Base-by-base conservation (phyloP, 1,284 basidiomycete species). In the Waitea zeae region DNA sequence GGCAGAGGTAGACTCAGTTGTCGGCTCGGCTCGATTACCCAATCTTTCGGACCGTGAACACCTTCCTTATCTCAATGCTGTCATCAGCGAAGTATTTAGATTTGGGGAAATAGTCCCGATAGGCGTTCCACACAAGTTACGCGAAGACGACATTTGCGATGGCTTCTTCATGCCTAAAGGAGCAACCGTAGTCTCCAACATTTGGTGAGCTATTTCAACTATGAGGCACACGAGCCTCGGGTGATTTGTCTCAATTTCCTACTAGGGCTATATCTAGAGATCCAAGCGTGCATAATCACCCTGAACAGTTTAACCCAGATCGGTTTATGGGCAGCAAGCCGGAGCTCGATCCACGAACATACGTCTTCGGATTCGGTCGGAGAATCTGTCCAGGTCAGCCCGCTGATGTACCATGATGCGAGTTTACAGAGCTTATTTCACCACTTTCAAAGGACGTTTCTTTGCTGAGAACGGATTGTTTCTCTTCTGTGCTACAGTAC, bases 1-100 rank as follows among this genome's bases (percentile, higher is more conserved):
- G 22, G 46, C 41, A 31, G 57, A 62, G 42, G 40, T 62, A n/a
- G 58, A 61, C 41, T 37, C 36, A 13, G 50, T 60, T 12, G 44
- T 60, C 26, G 57, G 58, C 3, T 20, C 24, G 4, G 49, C 51
- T n/a, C 39, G 57, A 18, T 22, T 52, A 7, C 61, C 61, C 0
- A 44, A 40, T 3, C 43, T 55, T 14, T 45, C 46, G 2, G 59
- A 64, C 37, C 34, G 51, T 9, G 39, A 42, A 4, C 39, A 43
- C 5, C 38, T 61, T 17, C 54, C 56, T 0, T 61, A 58, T 40
- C 38, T 56, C 18, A 40, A 48, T 13, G 56, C 55, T 1, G 31
- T 57, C 3, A 48, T 60, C 9, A 51, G 55, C 35, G 61, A 63
- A 43, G 51, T 54, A 31, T 35, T 42, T 14, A 39, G 46, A 2